These are phyloP conservation scores for Teratosphaeriaceae sp. DNA, from an alignment of 2,329 filamentous ascomycete species.

Conservation along the genomic window DNA sequence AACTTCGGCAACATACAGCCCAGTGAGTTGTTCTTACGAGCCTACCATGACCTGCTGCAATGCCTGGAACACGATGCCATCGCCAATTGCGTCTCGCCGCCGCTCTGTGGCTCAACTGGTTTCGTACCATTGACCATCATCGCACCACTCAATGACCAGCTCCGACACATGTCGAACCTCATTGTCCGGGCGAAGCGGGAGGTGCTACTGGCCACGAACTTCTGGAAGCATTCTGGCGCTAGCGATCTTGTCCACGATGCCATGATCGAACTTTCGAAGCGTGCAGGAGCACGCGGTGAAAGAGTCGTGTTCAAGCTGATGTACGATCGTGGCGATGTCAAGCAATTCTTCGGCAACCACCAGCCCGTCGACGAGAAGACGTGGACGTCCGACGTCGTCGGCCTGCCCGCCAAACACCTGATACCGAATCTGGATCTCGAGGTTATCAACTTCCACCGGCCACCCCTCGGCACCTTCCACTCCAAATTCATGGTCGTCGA, in stretches of 20 bases:
- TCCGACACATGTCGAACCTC: conserved; percentile 67
- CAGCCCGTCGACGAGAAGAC: conserved; percentile 51
- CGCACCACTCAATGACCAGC: conserved; percentile 62
- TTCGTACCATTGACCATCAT: conserved; percentile 63
- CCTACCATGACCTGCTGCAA: conserved; percentile 59
- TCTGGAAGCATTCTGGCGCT: conserved; percentile 64
- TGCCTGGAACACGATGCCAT: conserved; percentile 48
- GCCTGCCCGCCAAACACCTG: conserved; percentile 55
- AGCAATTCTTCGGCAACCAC: conserved; percentile 56
- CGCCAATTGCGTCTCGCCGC: conserved; percentile 51
- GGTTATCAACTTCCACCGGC: conserved; percentile 65
- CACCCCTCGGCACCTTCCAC: conserved; percentile 68
- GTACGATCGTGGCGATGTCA: conserved; percentile 63
- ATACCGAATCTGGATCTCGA: conserved; percentile 66
- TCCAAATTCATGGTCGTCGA: conserved; percentile 74
- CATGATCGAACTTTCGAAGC: conserved; percentile 60
- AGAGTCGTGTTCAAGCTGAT: conserved; percentile 65
- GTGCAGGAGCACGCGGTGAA: conserved; percentile 52
- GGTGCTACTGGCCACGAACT: conserved; percentile 68
- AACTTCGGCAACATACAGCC: conserved; percentile 59
- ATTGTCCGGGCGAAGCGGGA: conserved; percentile 67
- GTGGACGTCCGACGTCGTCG: conserved; percentile 50
- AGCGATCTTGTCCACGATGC: conserved; percentile 62
- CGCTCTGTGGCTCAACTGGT: conserved; percentile 55
- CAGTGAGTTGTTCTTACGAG: conserved; percentile 60